Evolutionary conservation across 1,284 basidiomycete species (phyloP).

Genomic region (Microbotryum violaceum): DNA sequence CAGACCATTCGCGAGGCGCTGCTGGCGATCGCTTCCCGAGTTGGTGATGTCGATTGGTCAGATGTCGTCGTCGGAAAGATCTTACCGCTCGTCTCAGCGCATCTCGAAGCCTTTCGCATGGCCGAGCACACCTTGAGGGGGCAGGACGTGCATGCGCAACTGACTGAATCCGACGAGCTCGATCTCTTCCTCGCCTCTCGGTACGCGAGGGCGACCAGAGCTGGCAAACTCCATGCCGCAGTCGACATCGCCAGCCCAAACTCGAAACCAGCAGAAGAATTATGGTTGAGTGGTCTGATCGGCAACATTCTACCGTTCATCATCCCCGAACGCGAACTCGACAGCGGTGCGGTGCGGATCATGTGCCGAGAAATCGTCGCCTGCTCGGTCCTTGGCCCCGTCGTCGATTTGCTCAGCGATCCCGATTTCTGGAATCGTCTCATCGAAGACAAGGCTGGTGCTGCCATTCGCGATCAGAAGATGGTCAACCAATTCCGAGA

Average conservation of each 20-base stretch:
- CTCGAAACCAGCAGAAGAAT: slow-evolving; percentile 80
- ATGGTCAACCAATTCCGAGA: slow-evolving; percentile 49
- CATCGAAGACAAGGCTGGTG: slow-evolving; percentile 85
- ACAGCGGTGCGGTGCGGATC: slow-evolving; percentile 61
- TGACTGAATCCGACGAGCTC: slow-evolving; percentile 77
- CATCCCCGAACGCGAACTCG: slow-evolving; percentile 63
- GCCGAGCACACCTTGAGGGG: slow-evolving; percentile 77
- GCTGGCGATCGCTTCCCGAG: slow-evolving; percentile 52
- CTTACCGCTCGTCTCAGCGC: slow-evolving; percentile 75
- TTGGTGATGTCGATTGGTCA: slow-evolving; percentile 61
- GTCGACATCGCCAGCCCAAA: slow-evolving; percentile 77
- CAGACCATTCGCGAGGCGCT: slow-evolving; percentile 61
- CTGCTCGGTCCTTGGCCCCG: slow-evolving; percentile 70
- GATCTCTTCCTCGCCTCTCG: slow-evolving; percentile 72
- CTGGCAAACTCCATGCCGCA: slow-evolving; percentile 59
- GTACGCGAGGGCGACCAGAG: slow-evolving; percentile 48
- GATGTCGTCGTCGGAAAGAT: slow-evolving; percentile 72
- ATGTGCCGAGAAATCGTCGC: slow-evolving; percentile 74
- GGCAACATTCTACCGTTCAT: slow-evolving; percentile 62
- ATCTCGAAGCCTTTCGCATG: slow-evolving; percentile 75
- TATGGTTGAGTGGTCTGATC: slow-evolving; percentile 64
- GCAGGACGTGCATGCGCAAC: slow-evolving; percentile 61
- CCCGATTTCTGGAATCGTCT: slow-evolving; percentile 93
- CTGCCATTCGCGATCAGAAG: slow-evolving; percentile 74
- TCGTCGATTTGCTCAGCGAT: slow-evolving; percentile 86